Conservation (phyloP, 2,329 filamentous ascomycete species). For the Paraphaeosphaeria minitans region DNA sequence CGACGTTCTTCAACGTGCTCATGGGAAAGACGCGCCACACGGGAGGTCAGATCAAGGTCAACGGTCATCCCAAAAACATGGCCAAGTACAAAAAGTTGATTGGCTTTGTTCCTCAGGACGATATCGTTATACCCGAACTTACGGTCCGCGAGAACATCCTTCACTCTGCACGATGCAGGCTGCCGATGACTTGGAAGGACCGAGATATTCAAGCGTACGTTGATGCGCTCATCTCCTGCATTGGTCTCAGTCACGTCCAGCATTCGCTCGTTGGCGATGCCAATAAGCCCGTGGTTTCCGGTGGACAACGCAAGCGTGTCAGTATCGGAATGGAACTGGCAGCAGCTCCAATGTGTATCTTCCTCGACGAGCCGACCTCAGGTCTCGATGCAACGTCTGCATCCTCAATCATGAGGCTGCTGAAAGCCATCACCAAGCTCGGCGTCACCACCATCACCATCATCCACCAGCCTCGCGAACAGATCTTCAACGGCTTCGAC, state of each 20-base stretch:
- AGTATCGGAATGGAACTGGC: constrained; percentile 59
- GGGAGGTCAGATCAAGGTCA: constrained; percentile 54
- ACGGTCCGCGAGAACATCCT: constrained; percentile 67
- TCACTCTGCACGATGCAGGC: constrained; percentile 61
- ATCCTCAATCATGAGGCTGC: constrained; percentile 60
- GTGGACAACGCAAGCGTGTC: constrained; percentile 66
- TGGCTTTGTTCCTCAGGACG: constrained; percentile 67
- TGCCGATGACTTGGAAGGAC: constrained; percentile 59
- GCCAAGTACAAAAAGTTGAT: constrained; percentile 64
- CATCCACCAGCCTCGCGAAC: constrained; percentile 64
- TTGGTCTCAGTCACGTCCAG: constrained; percentile 55
- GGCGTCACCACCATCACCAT: constrained; percentile 64
- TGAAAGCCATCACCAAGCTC: constrained; percentile 59
- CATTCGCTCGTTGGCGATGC: constrained; percentile 59
- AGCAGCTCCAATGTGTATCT: constrained; percentile 23
- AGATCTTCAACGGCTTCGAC: constrained; percentile 65
- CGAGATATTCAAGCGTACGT: constrained; percentile 48
- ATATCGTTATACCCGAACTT: constrained; percentile 63
- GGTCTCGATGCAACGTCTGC: constrained; percentile 74
- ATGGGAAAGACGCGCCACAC: constrained; percentile 59
- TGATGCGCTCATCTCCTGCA: constrained; percentile 13
- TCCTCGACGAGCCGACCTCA: constrained; percentile 69
- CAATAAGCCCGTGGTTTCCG: constrained; percentile 59
- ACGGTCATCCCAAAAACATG: constrained; percentile 51
- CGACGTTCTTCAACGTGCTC: constrained; percentile 65